Evolutionary conservation across 2,329 filamentous ascomycete genomes (phyloP).

Genomic region (Capronia americana): DNA sequence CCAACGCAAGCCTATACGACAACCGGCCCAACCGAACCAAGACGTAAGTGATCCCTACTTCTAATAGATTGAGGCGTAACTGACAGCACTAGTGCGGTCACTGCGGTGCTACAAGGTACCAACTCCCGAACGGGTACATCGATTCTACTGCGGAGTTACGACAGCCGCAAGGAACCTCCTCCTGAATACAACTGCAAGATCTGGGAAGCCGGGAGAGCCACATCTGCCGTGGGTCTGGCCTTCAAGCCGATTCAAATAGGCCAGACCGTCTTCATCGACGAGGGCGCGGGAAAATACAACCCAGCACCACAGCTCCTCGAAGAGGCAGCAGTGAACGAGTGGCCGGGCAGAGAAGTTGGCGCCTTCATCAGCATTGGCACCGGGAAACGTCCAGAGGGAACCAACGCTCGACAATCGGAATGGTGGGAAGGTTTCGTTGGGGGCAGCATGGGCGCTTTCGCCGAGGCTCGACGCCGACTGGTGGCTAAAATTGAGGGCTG

Average conservation of each 20-base stretch:
- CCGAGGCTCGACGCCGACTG: slow-evolving; percentile 82
- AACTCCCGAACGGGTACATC: slow-evolving; percentile 67
- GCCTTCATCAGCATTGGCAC: slow-evolving; percentile 95
- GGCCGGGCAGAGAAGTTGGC: slow-evolving; percentile 90
- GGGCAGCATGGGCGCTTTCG: slow-evolving; percentile 78
- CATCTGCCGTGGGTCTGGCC: slow-evolving; percentile 84
- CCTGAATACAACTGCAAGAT: slow-evolving; percentile 94
- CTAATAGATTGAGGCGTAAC: slow-evolving; percentile 18
- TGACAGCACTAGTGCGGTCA: slow-evolving; percentile 71
- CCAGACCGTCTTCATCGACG: slow-evolving; percentile 91
- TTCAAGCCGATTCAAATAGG: slow-evolving; percentile 97
- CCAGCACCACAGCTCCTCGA: slow-evolving; percentile 84
- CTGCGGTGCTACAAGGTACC: slow-evolving; percentile 87
- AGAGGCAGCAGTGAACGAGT: slow-evolving; percentile 92
- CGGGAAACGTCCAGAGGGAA: slow-evolving; percentile 78
- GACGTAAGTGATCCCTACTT: slow-evolving; percentile 66
- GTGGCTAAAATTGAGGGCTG: slow-evolving; percentile 95
- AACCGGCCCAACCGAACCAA: slow-evolving; percentile 83
- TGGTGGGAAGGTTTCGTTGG: slow-evolving; percentile 91
- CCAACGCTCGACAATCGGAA: slow-evolving; percentile 70
- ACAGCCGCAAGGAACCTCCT: slow-evolving; percentile 87
- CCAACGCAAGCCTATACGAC: slow-evolving; percentile 88
- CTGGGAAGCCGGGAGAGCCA: slow-evolving; percentile 97
- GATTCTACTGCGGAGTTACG: slow-evolving; percentile 86
- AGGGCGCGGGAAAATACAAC: slow-evolving; percentile 90